Conservation (phyloP, 202 grass and related monocot genomes). For the Setaria italica region DNA sequence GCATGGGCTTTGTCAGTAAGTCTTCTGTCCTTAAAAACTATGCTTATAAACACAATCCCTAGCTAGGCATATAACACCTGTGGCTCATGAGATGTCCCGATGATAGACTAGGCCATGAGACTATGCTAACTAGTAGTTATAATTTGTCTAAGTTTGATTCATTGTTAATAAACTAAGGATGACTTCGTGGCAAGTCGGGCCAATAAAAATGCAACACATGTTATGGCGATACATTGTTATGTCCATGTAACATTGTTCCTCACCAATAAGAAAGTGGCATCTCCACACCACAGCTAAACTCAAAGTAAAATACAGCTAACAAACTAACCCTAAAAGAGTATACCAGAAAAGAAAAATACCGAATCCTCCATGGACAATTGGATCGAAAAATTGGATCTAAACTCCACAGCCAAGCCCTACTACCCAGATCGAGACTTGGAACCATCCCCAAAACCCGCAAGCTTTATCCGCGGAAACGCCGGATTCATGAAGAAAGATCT, state of each 20-base stretch:
- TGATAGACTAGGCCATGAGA: background rate
- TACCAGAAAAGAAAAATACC: background rate
- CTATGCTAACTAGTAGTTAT: background rate
- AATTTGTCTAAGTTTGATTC: background rate
- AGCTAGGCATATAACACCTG: background rate
- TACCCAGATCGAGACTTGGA: constrained; percentile 1
- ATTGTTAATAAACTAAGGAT: background rate
- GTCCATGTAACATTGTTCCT: constrained; percentile 12
- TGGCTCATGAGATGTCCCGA: background rate
- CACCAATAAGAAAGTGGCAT: constrained; percentile 31
- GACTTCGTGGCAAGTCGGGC: background rate
- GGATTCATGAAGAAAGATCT: constrained; percentile 28
- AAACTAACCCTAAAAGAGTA: background rate
- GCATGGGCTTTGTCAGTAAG: background rate
- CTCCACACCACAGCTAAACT: background rate
- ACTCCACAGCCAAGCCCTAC: constrained; percentile 24
- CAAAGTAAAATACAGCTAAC: background rate
- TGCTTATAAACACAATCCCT: background rate
- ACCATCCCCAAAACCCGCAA: background rate
- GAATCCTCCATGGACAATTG: background rate
- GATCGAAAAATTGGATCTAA: background rate
- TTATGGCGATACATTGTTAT: background rate
- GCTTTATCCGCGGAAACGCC: background rate
- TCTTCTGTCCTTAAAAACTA: background rate
- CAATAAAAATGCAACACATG: background rate